Percentiles rank a stretch among this genome's conserved stretches.
Evolutionary conservation across 2,329 filamentous ascomycete species (phyloP).

Genomic region (Pyrenophora seminiperda): DNA sequence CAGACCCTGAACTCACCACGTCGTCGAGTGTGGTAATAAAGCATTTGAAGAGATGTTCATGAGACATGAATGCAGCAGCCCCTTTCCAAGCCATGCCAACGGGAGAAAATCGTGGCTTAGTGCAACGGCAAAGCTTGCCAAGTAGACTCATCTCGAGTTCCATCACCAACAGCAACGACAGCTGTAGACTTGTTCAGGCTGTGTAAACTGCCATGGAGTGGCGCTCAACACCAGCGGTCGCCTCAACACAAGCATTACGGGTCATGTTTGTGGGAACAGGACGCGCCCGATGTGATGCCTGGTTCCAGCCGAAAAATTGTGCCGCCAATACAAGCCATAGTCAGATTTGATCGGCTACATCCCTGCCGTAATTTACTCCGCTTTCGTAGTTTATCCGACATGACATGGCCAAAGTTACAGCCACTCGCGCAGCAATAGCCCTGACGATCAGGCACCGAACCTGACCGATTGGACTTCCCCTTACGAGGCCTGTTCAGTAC

Average conservation of each 20-base stretch:
- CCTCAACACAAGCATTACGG: slow-evolving; percentile 9
- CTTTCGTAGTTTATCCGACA: slow-evolving; percentile 35
- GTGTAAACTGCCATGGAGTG: slow-evolving; percentile 1
- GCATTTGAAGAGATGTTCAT: slow-evolving; percentile 8
- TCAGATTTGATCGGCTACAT: slow-evolving; percentile 24
- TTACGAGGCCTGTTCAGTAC: slow-evolving; percentile 26
- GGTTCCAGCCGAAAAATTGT: slow-evolving; percentile 31
- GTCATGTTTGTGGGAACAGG: slow-evolving; percentile 3
- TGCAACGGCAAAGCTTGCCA: slow-evolving; percentile 33
- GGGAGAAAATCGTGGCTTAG: slow-evolving; percentile 28
- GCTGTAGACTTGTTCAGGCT: neutral
- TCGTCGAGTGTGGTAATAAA: neutral
- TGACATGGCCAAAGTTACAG: slow-evolving; percentile 32
- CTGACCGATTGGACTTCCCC: slow-evolving; percentile 37
- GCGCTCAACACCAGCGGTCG: slow-evolving; percentile 4
- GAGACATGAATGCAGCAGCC: slow-evolving; percentile 18
- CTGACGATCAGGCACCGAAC: slow-evolving; percentile 42
- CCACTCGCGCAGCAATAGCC: slow-evolving; percentile 23
- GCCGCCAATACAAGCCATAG: slow-evolving; percentile 18
- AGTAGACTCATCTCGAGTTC: slow-evolving; percentile 30
- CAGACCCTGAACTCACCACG: neutral
- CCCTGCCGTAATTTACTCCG: slow-evolving; percentile 38
- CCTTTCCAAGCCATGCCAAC: slow-evolving; percentile 33
- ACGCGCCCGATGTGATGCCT: slow-evolving; percentile 18
- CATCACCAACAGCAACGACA: slow-evolving; percentile 7